These are phyloP conservation scores for Euryodendron excelsum DNA, from an alignment of 148 eudicot species.

Conservation along the genomic window DNA sequence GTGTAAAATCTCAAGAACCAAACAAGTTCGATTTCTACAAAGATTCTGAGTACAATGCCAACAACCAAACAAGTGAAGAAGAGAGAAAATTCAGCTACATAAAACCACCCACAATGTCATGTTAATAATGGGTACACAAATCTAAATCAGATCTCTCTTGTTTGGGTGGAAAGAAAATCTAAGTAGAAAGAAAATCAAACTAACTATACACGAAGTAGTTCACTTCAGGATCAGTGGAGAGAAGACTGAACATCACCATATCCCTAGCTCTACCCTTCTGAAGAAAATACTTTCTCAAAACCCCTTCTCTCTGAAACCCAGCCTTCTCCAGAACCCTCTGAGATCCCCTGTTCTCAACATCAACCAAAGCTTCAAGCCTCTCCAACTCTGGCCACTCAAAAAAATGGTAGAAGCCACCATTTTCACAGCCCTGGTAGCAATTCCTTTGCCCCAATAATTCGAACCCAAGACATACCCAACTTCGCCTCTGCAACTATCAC, in stretches of 20 bases:
- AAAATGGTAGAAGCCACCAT: conserved; percentile 32
- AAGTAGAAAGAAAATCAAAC: background rate
- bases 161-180: too few relatives aligned
- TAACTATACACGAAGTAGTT: background rate
- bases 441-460: conserved; percentile 53
- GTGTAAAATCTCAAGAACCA: too few relatives aligned
- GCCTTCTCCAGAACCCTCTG: conserved; percentile 52
- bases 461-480: conserved; percentile 44
- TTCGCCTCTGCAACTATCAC: conserved; percentile 41
- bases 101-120: too few relatives aligned
- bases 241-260: conserved; percentile 49
- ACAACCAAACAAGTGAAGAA: too few relatives aligned
- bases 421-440: conserved; percentile 44
- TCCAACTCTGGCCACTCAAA: conserved; percentile 48
- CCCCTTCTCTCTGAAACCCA: conserved; percentile 47
- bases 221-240: background rate
- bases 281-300: conserved; percentile 43
- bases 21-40: too few relatives aligned
- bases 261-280: conserved; percentile 39
- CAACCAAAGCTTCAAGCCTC: conserved; percentile 53
- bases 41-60: too few relatives aligned
- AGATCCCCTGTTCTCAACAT: conserved; percentile 44
- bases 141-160: too few relatives aligned
- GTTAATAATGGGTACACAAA: too few relatives aligned
- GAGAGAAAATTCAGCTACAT: too few relatives aligned